phyloP scores from a whole-genome alignment of 495 filamentous ascomycete genomes.

The Hyaloscypha finlandica region DNA sequence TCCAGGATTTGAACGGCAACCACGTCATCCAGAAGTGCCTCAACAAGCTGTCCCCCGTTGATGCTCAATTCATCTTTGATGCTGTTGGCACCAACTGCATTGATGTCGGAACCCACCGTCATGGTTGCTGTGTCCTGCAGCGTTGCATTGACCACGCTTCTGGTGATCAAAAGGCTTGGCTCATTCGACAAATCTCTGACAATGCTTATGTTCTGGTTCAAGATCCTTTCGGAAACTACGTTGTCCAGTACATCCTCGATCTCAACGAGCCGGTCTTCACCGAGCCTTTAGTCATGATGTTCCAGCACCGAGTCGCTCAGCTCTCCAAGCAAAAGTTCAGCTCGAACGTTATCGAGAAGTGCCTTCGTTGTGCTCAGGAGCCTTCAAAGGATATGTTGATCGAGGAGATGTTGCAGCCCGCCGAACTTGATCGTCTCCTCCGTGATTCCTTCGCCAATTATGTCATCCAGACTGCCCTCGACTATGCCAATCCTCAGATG shows the following conservation, averaged over 20 bases:
- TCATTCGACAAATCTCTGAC: slow-evolving; percentile 81
- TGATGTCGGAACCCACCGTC: slow-evolving; percentile 92
- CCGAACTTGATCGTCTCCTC: slow-evolving; percentile 81
- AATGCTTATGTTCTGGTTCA: slow-evolving; percentile 84
- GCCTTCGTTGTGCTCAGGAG: slow-evolving; percentile 75
- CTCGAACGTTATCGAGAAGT: slow-evolving; percentile 98
- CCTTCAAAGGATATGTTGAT: slow-evolving; percentile 77
- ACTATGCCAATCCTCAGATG: slow-evolving; percentile 72
- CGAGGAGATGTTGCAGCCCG: slow-evolving; percentile 72
- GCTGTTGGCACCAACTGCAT: slow-evolving; percentile 86
- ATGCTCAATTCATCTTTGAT: slow-evolving; percentile 95
- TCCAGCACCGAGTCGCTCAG: slow-evolving; percentile 68
- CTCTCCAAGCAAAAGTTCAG: slow-evolving; percentile 98
- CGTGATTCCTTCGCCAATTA: slow-evolving; percentile 95
- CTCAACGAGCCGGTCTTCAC: slow-evolving; percentile 81
- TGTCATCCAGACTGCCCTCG: slow-evolving; percentile 93
- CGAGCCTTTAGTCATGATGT: slow-evolving; percentile 76
- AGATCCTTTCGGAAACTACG: slow-evolving; percentile 98
- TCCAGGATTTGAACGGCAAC: slow-evolving; percentile 96
- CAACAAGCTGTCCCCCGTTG: slow-evolving; percentile 78
- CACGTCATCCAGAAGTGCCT: slow-evolving; percentile 99
- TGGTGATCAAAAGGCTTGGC: slow-evolving; percentile 80
- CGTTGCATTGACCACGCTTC: slow-evolving; percentile 97
- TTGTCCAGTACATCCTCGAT: slow-evolving; percentile 97
- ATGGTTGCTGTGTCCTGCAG: slow-evolving; percentile 97